Percentiles rank a stretch among this genome's conserved stretches.
phyloP scores from a whole-genome alignment of 116 monocot genomes.

The Cymodocea nodosa region DNA sequence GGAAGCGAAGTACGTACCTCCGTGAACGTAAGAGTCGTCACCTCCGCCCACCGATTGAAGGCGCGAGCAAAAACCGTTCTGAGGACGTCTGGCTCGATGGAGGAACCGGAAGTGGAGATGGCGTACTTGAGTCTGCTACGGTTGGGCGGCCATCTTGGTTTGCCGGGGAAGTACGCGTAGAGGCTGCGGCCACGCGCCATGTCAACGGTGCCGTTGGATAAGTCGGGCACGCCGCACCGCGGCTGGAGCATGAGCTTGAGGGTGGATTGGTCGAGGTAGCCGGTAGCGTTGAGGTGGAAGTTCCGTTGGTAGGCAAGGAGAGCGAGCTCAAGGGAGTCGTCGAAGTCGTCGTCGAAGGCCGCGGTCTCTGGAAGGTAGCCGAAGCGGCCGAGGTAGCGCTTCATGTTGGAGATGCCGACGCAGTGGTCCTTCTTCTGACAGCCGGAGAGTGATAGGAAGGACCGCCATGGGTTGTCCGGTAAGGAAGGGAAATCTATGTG shows the following conservation, averaged over 20 bases:
- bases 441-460: conserved; percentile 15
- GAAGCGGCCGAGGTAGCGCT: conserved; percentile 47
- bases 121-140: conserved; percentile 40
- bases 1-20: conserved; percentile 17
- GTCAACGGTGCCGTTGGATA: conserved; percentile 38
- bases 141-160: conserved; percentile 34
- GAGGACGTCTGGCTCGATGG: conserved; percentile 19
- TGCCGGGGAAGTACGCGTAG: conserved; percentile 48
- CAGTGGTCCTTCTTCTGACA: conserved; percentile 9
- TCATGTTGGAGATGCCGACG: conserved; percentile 35
- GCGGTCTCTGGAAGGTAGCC: conserved; percentile 41
- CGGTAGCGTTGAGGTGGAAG: conserved; percentile 45
- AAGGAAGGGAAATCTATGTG: neutral
- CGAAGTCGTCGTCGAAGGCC: conserved; percentile 41
- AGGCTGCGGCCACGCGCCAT: conserved; percentile 25
- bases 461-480: conserved; percentile 15
- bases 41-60: conserved; percentile 60
- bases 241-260: conserved; percentile 35
- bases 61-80: conserved; percentile 42
- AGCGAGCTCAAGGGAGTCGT: conserved; percentile 32
- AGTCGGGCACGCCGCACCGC: conserved; percentile 71
- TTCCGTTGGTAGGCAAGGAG: conserved; percentile 51
- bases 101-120: conserved; percentile 17
- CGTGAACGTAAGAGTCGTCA: conserved; percentile 38
- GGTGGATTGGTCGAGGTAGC: conserved; percentile 45